phyloP scores from a whole-genome alignment of 78 protist genomes.

The Dictyostelium capitatum region DNA sequence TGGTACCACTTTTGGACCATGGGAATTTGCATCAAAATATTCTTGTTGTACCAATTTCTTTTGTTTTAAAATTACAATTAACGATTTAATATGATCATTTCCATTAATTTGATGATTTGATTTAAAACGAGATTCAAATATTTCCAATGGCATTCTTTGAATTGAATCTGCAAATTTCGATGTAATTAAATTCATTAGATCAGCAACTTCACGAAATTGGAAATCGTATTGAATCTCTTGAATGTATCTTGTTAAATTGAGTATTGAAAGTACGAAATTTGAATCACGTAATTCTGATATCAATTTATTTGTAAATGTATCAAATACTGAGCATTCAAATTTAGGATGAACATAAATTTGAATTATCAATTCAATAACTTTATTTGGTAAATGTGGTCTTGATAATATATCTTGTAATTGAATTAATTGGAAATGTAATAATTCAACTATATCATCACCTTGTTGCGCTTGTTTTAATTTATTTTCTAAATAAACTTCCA shows the following conservation, averaged over 20 bases:
- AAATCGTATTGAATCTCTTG: neutral
- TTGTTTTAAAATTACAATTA: neutral
- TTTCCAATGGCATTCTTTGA: constrained; percentile 8
- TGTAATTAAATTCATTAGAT: constrained; percentile 10
- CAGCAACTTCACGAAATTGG: neutral
- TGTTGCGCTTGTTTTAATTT: neutral
- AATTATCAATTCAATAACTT: neutral
- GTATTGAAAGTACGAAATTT: neutral
- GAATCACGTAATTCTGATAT: neutral
- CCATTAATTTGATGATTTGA: neutral
- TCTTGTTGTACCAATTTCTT: neutral
- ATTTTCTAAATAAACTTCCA: constrained; percentile 11
- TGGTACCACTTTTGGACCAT: neutral
- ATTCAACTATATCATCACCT: constrained; percentile 17
- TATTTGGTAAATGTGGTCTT: neutral
- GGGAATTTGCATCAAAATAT: neutral
- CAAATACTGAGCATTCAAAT: neutral
- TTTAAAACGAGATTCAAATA: neutral
- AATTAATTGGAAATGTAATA: neutral
- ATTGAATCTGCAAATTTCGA: neutral
- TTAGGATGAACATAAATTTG: neutral
- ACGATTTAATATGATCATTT: neutral
- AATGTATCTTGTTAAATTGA: constrained; percentile 2
- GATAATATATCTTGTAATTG: constrained; percentile 24
- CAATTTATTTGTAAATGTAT: neutral